These are phyloP conservation scores for Trypanosoma platydactyli DNA, from an alignment of 208 protist genomes.

Conservation along the genomic window DNA sequence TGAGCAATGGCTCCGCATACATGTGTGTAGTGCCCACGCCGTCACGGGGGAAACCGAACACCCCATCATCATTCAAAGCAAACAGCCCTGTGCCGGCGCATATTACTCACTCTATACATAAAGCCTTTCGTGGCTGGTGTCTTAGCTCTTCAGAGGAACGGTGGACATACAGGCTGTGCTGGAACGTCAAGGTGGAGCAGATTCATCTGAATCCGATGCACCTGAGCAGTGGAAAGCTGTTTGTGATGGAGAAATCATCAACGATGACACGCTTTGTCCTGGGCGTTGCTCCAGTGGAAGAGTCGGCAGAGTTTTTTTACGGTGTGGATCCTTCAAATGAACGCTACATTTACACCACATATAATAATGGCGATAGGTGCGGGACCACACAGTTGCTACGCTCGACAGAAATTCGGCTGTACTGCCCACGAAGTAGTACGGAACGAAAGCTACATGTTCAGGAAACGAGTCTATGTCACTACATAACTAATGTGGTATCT, in stretches of 20 bases:
- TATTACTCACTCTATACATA: neutral
- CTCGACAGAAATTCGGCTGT: constrained; percentile 32
- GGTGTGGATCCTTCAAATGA: constrained; percentile 18
- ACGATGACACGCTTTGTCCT: constrained; percentile 1
- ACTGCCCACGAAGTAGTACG: constrained; percentile 18
- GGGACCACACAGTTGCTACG: constrained; percentile 27
- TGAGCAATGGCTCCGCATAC: constrained; percentile 42
- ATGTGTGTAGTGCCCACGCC: constrained; percentile 39
- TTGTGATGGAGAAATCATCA: neutral
- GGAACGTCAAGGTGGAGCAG: constrained; percentile 33
- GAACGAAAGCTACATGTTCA: constrained; percentile 2
- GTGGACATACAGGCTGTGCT: constrained; percentile 51
- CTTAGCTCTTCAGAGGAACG: constrained; percentile 18
- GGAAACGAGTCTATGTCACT: constrained; percentile 45
- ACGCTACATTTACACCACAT: constrained; percentile 23
- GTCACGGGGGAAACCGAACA: neutral
- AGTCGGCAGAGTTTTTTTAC: constrained; percentile 6
- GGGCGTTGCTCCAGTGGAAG: constrained; percentile 2
- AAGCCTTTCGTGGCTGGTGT: constrained; percentile 2
- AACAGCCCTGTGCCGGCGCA: constrained; percentile 5
- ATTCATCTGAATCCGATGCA: constrained; percentile 16
- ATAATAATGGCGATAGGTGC: constrained; percentile 23
- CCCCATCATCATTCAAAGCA: neutral
- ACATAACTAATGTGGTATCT: constrained; percentile 32
- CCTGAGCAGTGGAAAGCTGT: neutral